Conservation (phyloP, 2,329 filamentous ascomycete species). For the Epichloe elymi region DNA sequence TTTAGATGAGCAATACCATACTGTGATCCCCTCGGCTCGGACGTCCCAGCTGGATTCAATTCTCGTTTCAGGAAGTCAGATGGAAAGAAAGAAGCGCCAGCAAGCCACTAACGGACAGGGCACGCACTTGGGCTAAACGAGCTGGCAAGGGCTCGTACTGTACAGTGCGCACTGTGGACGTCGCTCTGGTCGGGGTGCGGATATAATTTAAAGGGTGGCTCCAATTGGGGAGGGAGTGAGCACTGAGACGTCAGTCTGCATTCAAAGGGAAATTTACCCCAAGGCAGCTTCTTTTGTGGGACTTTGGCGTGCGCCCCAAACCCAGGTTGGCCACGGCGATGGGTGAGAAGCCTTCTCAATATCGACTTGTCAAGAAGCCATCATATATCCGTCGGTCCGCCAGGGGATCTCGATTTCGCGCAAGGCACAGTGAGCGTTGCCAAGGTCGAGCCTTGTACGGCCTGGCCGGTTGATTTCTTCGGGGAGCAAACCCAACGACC, state of each 20-base stretch:
- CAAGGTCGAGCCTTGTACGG: too few relatives aligned
- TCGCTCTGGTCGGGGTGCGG: neutral
- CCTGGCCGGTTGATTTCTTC: neutral
- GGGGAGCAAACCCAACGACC: neutral
- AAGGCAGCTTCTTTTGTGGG: conserved; percentile 1
- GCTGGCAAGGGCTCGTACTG: neutral
- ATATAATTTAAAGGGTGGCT: neutral
- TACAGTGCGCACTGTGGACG: neutral
- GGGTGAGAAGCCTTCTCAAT: neutral
- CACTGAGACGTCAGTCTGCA: neutral
- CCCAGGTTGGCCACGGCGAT: conserved; percentile 3
- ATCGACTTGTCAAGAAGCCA: neutral
- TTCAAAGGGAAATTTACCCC: neutral
- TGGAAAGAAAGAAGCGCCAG: conserved; percentile 19
- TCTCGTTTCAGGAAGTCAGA: conserved; percentile 15
- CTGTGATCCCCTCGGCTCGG: conserved; percentile 2
- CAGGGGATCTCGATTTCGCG: neutral
- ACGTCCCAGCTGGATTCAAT: conserved; percentile 6
- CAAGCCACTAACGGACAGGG: conserved; percentile 8
- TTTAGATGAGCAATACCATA: neutral
- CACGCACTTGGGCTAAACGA: neutral
- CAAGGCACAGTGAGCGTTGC: neutral
- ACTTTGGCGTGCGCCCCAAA: conserved; percentile 4
- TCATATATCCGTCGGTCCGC: neutral
- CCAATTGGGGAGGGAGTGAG: neutral